Base-by-base conservation (phyloP, 306 rosid species). In the Rosa chinensis region DNA sequence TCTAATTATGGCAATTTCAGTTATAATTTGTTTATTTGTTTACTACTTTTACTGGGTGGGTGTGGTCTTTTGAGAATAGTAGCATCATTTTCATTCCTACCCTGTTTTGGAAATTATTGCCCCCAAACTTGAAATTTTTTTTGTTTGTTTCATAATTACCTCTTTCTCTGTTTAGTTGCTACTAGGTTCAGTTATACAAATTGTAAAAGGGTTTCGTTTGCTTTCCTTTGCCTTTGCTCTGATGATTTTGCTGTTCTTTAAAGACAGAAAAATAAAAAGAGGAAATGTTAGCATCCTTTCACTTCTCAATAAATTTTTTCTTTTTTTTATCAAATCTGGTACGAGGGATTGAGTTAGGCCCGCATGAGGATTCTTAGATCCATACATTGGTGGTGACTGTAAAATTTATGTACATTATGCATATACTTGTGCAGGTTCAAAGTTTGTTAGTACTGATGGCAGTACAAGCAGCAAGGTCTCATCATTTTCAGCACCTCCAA, bases 391-490 rank as follows among this genome's bases (percentile, higher is more conserved):
- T 4, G 32, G 52, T 62, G 72, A 37, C 50, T 55, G 18, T 44
- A 21, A 43, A 69, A 53, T 62, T 73, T 18, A 64, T 7, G 35
- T 49, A 42, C 23, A 23, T 44, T 49, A 1, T 23, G 50, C 63
- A 43, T 72, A 17, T 80, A 55, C 72, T 68, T 74, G 48, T 70
- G 83, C 84, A 86, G 89, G 87, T 74, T 82, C 84, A 7, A 82
- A 74, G 28, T 58, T 66, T 16, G 72, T 23, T 37, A 75, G 83
- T 49, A 63, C 56, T 5, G 88, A 84, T 49, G 83, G 72, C 32
- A 81, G 87, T 74, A 72, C 82, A 53, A 79, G 88, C 83, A 80
- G 83, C 81, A 87, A 84, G 81, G 77, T 84, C 23, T 87, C 88
- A 16, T 77, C 86, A 3, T 13, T 40, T 28, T 82, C 88, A 4